Percentiles rank a stretch among this genome's conserved stretches.
These are phyloP conservation scores for Calonectria crousiana DNA, from an alignment of 2,329 filamentous ascomycete genomes.

Conservation along the genomic window DNA sequence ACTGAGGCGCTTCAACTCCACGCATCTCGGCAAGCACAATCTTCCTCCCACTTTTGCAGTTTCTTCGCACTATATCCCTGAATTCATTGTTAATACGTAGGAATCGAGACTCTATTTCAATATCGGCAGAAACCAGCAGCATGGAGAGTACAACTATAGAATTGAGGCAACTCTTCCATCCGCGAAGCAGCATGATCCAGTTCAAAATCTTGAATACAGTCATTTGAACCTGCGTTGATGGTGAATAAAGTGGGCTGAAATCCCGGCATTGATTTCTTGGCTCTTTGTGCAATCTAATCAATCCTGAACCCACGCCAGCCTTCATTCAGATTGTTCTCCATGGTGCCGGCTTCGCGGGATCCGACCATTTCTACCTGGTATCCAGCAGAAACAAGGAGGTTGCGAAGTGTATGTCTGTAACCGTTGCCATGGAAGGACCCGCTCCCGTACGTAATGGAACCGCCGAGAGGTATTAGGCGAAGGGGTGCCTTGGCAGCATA, in stretches of 20 bases:
- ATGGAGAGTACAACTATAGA: slow-evolving; percentile 47
- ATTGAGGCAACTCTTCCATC: slow-evolving; percentile 41
- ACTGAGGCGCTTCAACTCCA: slow-evolving; percentile 39
- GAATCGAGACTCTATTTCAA: slow-evolving; percentile 38
- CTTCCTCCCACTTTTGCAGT: slow-evolving; percentile 40
- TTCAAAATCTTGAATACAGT: slow-evolving; percentile 49
- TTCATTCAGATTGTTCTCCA: slow-evolving; percentile 52
- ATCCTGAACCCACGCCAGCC: slow-evolving; percentile 52
- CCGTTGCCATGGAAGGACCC: slow-evolving; percentile 50
- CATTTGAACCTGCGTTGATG: slow-evolving; percentile 56
- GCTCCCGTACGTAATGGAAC: slow-evolving; percentile 52
- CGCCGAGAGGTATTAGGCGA: slow-evolving; percentile 53
- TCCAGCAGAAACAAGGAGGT: slow-evolving; percentile 46
- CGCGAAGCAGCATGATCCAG: slow-evolving; percentile 44
- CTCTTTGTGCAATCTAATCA: slow-evolving; percentile 48
- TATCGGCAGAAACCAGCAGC: slow-evolving; percentile 45
- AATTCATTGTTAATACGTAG: slow-evolving; percentile 46
- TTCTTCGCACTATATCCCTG: slow-evolving; percentile 35
- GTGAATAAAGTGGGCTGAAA: slow-evolving; percentile 52
- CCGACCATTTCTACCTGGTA: slow-evolving; percentile 54
- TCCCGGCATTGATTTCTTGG: slow-evolving; percentile 40
- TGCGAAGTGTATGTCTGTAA: slow-evolving; percentile 51
- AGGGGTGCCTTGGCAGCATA: not conserved
- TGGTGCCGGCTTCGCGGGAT: slow-evolving; percentile 48
- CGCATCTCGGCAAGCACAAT: slow-evolving; percentile 55